Base-by-base conservation (phyloP, 164 flowering plant genomes). In the Buxus sempervirens region DNA sequence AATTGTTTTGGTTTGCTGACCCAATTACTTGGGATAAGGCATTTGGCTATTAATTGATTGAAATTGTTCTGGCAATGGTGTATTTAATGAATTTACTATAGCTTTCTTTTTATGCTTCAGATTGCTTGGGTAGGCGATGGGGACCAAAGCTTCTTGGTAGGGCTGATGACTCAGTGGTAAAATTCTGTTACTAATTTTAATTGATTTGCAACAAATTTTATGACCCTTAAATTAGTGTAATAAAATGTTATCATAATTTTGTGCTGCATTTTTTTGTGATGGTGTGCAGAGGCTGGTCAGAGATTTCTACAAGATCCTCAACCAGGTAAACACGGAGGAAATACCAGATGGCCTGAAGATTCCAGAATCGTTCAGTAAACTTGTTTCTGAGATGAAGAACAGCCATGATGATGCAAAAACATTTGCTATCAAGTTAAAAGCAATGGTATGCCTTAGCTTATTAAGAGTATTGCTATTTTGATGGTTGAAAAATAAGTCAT, bases 121-220 rank as follows among this genome's bases (percentile, higher is more conserved):
- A 82, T 85, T 90, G 96, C 82, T 78, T 88, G 73, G 93, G 96
- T 38, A 84, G 96, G 73, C 85, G 91, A 25, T 83, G 80, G 72
- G 96, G 96, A 69, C 96, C 96, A 22, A 82, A 78, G 78, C 66
- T 86, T 80, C 93, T 90, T 70, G 91, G 93, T 60, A 76, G 90
- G 77, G 81, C 66, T 60, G 90, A 88, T 78, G 84, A 84, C 81
- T 83, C 92, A 65, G 85, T 78, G 85, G 96, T 90, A 80, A 84
- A 65, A 38, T 41, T 18, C 13, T 28, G 54, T 23, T 41, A 26
- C 56, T 18, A 20, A 55, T 24, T 22, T 16, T 25, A 60, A 49
- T 53, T 56, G 20, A 13, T 21, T 62, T 27, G 10, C 48, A 54
- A 32, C 8, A 51, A 54, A 48, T 9, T 62, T 56, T 10, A 36